Base-by-base conservation (phyloP, 2,329 filamentous ascomycete species). In the Alternaria arborescens region DNA sequence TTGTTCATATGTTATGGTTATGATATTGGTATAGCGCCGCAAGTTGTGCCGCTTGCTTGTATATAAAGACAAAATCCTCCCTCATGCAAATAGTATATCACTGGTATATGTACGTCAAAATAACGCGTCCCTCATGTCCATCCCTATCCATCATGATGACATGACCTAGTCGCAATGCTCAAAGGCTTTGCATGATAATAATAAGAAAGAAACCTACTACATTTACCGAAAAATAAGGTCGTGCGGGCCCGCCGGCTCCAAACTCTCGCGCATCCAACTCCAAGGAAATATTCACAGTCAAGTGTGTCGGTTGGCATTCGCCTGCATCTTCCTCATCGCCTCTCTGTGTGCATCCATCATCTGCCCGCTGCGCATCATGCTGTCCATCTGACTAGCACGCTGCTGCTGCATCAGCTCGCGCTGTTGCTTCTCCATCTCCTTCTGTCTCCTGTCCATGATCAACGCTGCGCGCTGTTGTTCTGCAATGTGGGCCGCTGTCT, bases 271-370 rank as follows among this genome's bases (percentile, higher is more conserved):
- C 16, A 12, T 24, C 16, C 40, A 24, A 34, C 28, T 30, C 28
- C 28, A 12, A n/a, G 16, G 6, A 47, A 5, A 30, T 32, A 5
- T 14, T 14, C 20, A 36, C 46, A 36, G 14, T 55, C 63, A 73
- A 61, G 72, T 58, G 34, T 69, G 67, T 43, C 73, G 77, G 63
- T 85, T 86, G 0, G 85, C 86, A 50, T 80, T 78, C 14, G 84
- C 83, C 75, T 97, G 93, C 89, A 97, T 91, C 76, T 85, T 89
- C 64, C 91, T 85, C 86, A 97, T 85, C 1, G 90, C 91, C 65
- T 94, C 90, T 20, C 90, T 85, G 76, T 97, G 94, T 22, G 89
- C 85, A 46, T 91, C 90, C 52, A 91, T 82, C 82, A 97, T 86
- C 65, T 91, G 87, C 0, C 89, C 89, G 16, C 87, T 88, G 55